Evolutionary conservation across 1,284 basidiomycete species (phyloP), one percentile per base, ranked within the genome.

Genomic region (Leccinum holopus): DNA sequence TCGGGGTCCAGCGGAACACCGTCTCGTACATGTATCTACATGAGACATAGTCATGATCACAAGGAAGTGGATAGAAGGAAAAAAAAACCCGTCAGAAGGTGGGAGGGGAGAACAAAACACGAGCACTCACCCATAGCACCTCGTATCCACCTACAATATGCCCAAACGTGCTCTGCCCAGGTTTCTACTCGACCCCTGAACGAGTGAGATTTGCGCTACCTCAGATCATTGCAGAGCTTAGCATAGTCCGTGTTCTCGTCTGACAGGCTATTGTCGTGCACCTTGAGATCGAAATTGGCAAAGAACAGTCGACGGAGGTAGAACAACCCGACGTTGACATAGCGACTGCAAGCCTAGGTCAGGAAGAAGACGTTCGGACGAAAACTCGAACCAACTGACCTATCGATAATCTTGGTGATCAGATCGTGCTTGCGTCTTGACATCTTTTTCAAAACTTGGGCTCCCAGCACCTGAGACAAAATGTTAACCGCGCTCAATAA

Each of bases 281-380:
- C 86, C 68, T 84, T 84, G 69, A 92, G 61, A 61, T 92, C 91
- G 69, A 87, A 93, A 68, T 85, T 88, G 67, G 88, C 91, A 68
- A 92, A 92, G 81, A 92, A 93, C 11, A 93, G 78, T 71, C 94
- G 69, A 25, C 90, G 86, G 16, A 94, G 82, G 76, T 91, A 91
- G 76, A 86, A 90, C 35, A 94, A 74, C 1, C 91, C 92, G 52
- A 92, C 84, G 64, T 92, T 91, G 66, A 92, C 85, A 66, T 91
- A 90, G 63, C 90, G 90, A 69, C 90, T 91, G 59, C 7, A 4
- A 52, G 11, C 3, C 30, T 1, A 14, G 0, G 6, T 18, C 32
- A 8, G 11, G n/a, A n/a, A n/a, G 9, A 16, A 3, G 6, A 25
- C 21, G n/a, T n/a, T 14, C 18, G 8, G 30, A 32, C n/a, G 12